Percentiles rank a stretch among this genome's conserved stretches.
phyloP scores from a whole-genome alignment of 2,329 filamentous ascomycete genomes.

The Didymellaceae sp. region DNA sequence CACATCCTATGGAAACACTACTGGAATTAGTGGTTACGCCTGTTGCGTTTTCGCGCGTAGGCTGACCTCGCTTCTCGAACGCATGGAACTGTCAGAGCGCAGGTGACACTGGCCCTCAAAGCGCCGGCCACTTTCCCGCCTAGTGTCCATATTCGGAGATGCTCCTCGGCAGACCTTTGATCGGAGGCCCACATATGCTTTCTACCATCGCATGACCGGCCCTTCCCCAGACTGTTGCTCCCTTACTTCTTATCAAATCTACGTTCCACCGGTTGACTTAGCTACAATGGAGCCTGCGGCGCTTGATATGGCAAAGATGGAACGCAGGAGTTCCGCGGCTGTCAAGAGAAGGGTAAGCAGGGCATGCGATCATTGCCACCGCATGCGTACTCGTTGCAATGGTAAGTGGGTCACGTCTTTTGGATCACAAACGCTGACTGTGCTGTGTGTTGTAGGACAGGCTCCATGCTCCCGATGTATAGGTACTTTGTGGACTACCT shows the following conservation, averaged over 20 bases:
- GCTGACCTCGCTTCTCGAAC: slow-evolving; percentile 49
- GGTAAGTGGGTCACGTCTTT: slow-evolving; percentile 44
- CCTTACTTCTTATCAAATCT: slow-evolving; percentile 12
- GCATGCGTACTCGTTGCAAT: slow-evolving; percentile 91
- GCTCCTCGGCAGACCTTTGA: slow-evolving; percentile 41
- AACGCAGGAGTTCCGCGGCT: slow-evolving; percentile 59
- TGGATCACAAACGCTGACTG: slow-evolving; percentile 7
- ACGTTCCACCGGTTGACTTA: slow-evolving; percentile 23
- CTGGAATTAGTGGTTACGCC: slow-evolving; percentile 41
- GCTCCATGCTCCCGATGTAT: slow-evolving; percentile 90
- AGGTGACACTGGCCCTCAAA: slow-evolving; percentile 39
- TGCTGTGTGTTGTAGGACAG: slow-evolving; percentile 57
- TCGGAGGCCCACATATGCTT: slow-evolving; percentile 45
- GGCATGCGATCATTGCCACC: slow-evolving; percentile 95
- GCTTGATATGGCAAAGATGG: slow-evolving; percentile 37
- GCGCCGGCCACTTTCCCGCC: slow-evolving; percentile 30
- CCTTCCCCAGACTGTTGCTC: slow-evolving; percentile 32
- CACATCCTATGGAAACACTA: slow-evolving; percentile 25
- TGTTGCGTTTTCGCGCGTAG: slow-evolving; percentile 39
- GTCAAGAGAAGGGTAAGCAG: slow-evolving; percentile 87
- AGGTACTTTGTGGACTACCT: slow-evolving; percentile 62
- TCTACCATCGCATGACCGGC: slow-evolving; percentile 46
- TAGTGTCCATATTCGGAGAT: slow-evolving; percentile 36
- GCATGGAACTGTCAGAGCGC: slow-evolving; percentile 48
- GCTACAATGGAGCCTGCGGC: slow-evolving; percentile 37